phyloP scores from a whole-genome alignment of 805 yeast species.

The Metschnikowia cerradonensis region DNA sequence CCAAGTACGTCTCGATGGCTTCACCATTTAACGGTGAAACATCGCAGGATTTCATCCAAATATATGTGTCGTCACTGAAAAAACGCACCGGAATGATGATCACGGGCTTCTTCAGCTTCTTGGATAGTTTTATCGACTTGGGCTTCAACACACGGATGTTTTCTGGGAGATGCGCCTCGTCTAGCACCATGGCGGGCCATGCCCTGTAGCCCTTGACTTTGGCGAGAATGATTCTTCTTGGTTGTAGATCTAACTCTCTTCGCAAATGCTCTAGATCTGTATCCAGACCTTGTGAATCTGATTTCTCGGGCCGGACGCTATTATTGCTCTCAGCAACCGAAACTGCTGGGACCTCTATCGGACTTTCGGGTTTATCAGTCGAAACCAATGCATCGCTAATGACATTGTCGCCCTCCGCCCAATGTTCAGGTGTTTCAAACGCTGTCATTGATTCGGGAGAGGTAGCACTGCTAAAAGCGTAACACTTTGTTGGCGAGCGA shows the following conservation, averaged over 20 bases:
- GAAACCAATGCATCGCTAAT: no score
- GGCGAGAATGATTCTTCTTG: constrained; percentile 47
- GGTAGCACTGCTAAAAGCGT: background rate
- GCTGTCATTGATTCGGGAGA: background rate
- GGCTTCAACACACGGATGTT: constrained; percentile 50
- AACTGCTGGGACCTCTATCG: background rate
- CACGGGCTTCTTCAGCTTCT: constrained; percentile 14
- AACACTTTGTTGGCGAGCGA: constrained; percentile 3
- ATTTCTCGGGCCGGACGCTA: no score
- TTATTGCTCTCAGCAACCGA: background rate
- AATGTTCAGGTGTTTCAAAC: background rate
- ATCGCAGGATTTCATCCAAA: constrained; percentile 58
- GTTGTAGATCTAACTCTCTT: constrained; percentile 13
- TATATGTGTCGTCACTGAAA: constrained; percentile 67
- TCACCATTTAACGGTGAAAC: constrained; percentile 43
- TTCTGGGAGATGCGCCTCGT: constrained; percentile 55
- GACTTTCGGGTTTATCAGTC: background rate
- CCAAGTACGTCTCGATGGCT: constrained; percentile 38
- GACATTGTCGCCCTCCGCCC: background rate
- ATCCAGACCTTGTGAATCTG: background rate
- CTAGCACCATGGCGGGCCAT: constrained; percentile 86
- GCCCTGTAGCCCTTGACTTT: constrained; percentile 84
- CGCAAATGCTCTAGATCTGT: constrained; percentile 9
- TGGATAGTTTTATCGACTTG: constrained; percentile 31
- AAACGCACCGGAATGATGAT: constrained; percentile 53